These are phyloP conservation scores for Chlamydomonas sp. DNA, from an alignment of 139 green algal genomes.

Conservation along the genomic window DNA sequence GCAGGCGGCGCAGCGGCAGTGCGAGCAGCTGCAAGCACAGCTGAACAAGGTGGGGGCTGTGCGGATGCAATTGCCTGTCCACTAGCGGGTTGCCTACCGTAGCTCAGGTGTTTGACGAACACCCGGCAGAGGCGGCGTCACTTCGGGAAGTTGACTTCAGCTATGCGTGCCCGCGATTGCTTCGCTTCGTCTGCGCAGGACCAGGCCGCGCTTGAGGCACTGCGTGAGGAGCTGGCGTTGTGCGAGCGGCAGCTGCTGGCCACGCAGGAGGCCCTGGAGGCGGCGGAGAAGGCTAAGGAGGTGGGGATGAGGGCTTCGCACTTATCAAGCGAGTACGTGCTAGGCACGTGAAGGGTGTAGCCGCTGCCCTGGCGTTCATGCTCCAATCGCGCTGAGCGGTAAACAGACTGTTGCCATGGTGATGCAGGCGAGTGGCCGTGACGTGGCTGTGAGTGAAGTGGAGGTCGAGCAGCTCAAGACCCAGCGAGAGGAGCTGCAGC, in stretches of 20 bases:
- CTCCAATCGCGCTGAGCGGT: too few relatives aligned
- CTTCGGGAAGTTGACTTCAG: neutral
- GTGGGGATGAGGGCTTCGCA: neutral
- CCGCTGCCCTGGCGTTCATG: neutral
- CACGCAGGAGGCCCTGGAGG: neutral
- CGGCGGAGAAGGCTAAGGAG: neutral
- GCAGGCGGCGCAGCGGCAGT: neutral
- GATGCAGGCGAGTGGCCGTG: neutral
- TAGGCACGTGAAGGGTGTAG: neutral
- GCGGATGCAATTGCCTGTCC: constrained; percentile 5
- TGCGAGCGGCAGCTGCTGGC: constrained; percentile 6
- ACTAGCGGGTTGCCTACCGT: neutral
- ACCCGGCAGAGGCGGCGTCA: neutral
- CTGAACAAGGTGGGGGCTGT: neutral
- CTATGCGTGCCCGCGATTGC: neutral
- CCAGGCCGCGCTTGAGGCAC: neutral
- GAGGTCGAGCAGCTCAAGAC: too few relatives aligned
- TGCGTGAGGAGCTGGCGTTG: constrained; percentile 10
- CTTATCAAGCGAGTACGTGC: neutral
- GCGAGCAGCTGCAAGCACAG: neutral
- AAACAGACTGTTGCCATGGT: too few relatives aligned
- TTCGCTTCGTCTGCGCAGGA: neutral
- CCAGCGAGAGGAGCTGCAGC: too few relatives aligned
- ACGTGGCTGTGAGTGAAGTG: neutral
- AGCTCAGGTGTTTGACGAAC: neutral